A percentile compares a stretch with the other conserved stretches of the same genome.
Evolutionary conservation across 2,329 filamentous ascomycete genomes (phyloP).

Genomic region (Lasiodiplodia theobromae): DNA sequence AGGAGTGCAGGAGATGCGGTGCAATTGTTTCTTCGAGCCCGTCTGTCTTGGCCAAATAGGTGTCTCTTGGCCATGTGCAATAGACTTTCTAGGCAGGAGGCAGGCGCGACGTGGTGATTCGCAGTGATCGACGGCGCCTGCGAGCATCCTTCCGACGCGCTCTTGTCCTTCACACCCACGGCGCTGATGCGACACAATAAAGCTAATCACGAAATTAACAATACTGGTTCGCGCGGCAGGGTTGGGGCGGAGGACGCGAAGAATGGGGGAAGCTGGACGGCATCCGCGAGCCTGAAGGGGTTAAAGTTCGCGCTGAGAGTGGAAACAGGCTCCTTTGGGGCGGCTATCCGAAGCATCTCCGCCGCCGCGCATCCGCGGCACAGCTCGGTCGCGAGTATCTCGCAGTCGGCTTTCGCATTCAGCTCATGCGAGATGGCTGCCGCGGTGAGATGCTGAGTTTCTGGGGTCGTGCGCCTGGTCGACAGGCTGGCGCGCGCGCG

Average conservation of each 20-base stretch:
- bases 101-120: constrained; percentile 13
- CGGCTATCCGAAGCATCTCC: constrained; percentile 24
- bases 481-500: background rate
- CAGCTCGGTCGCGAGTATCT: constrained; percentile 2
- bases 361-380: background rate
- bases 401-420: background rate
- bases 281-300: background rate
- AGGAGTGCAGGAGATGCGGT: background rate
- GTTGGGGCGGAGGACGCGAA: background rate
- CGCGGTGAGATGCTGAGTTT: background rate
- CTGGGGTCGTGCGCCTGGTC: constrained; percentile 1
- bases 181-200: background rate
- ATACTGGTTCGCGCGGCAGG: background rate
- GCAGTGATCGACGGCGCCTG: background rate
- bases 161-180: background rate
- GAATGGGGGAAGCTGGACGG: background rate
- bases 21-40: constrained; percentile 6
- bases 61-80: constrained; percentile 2
- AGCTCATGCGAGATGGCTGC: background rate
- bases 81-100: constrained; percentile 25
- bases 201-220: background rate
- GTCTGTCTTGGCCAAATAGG: constrained; percentile 15
- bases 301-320: constrained; percentile 10
- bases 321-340: background rate
- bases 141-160: background rate